phyloP scores from a whole-genome alignment of 257 asterid genomes.

The Solanum chiquidenum region DNA sequence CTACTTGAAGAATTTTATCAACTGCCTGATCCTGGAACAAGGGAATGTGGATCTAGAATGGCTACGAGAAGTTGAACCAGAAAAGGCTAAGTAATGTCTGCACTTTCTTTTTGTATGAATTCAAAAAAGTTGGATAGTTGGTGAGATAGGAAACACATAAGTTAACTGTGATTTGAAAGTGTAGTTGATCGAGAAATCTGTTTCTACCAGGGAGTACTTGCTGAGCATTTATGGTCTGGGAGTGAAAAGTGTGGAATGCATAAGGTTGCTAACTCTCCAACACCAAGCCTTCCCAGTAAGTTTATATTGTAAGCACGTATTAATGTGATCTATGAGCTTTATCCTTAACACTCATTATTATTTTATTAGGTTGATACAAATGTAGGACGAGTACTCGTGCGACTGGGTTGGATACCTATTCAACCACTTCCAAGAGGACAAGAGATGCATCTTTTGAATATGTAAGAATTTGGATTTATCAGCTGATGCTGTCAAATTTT shows the following conservation, averaged over 20 bases:
- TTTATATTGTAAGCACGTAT: background rate
- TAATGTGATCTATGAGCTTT: background rate
- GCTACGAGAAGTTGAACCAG: slow-evolving; percentile 5
- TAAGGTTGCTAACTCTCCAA: slow-evolving; percentile 48
- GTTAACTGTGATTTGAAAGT: background rate
- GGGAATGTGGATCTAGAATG: slow-evolving; percentile 10
- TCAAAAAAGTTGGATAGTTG: background rate
- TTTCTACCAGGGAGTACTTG: slow-evolving; percentile 34
- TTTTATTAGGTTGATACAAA: slow-evolving; percentile 49
- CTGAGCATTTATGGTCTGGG: slow-evolving; percentile 43
- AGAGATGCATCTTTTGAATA: slow-evolving; percentile 28
- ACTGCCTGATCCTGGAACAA: slow-evolving; percentile 1
- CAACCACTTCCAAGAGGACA: slow-evolving; percentile 34
- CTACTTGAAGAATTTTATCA: slow-evolving; percentile 4
- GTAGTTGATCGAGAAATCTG: background rate
- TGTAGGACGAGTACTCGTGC: slow-evolving; percentile 38
- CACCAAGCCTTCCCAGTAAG: slow-evolving; percentile 59
- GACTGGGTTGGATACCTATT: slow-evolving; percentile 63
- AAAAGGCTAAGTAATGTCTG: slow-evolving; percentile 6
- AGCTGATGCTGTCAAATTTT: background rate
- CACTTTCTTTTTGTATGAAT: background rate
- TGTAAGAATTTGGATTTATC: slow-evolving; percentile 17
- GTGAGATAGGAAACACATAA: background rate
- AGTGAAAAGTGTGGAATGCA: slow-evolving; percentile 59
- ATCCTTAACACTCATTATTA: background rate